Conservation (phyloP, 371 early-diverging fungal species). For the Mortierella sp. region DNA sequence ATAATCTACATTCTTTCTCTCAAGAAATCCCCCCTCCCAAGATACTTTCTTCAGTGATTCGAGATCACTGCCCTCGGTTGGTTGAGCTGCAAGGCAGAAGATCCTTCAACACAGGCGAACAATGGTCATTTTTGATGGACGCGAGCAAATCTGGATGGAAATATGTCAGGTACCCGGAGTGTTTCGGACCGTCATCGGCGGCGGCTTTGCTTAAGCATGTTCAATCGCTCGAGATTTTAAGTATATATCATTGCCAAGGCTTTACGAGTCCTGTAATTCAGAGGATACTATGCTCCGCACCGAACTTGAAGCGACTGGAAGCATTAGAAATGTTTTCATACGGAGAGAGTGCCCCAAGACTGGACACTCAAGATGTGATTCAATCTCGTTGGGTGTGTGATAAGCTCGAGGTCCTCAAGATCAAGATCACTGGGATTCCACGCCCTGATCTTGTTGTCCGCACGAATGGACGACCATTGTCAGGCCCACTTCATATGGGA, state of each 20-base stretch:
- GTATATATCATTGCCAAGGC: background rate
- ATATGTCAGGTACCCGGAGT: background rate
- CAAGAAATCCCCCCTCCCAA: background rate
- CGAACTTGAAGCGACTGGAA: constrained; percentile 7
- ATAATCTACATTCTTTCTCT: background rate
- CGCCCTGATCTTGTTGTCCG: constrained; percentile 1
- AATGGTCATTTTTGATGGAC: background rate
- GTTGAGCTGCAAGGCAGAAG: background rate
- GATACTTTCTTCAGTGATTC: background rate
- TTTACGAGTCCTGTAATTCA: background rate
- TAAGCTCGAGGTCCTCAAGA: background rate
- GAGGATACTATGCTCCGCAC: constrained; percentile 2
- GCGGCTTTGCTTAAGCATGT: constrained; percentile 4
- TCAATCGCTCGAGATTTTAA: background rate
- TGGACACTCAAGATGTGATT: background rate
- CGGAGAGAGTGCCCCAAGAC: background rate
- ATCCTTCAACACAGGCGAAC: background rate
- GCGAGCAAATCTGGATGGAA: background rate
- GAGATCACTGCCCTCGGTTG: background rate
- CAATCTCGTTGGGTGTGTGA: constrained; percentile 8
- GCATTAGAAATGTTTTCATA: background rate
- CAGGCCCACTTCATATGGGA: constrained; percentile 1
- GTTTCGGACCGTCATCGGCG: background rate
- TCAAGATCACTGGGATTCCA: constrained; percentile 11
- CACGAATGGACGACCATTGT: constrained; percentile 12